Conservation (phyloP, 768 basidiomycete species). For the Serendipita vermifera region DNA sequence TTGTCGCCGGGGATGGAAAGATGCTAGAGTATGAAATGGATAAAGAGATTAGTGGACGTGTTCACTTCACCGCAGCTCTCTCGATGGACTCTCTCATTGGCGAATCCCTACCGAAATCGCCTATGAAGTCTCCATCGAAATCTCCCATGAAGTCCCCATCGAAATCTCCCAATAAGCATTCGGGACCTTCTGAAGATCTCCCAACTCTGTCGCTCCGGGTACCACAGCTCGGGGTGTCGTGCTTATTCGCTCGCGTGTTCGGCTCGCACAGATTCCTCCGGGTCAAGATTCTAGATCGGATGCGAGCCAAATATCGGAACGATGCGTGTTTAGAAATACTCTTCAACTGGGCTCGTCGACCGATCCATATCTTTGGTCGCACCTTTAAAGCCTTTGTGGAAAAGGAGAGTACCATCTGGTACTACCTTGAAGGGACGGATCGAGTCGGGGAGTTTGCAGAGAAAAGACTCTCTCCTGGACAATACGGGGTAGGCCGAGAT, state of each 20-base stretch:
- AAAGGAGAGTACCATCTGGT: not conserved
- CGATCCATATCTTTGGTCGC: not conserved
- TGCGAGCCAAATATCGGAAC: not conserved
- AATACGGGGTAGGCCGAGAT: not conserved
- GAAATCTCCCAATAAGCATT: not conserved
- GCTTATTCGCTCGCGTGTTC: not conserved
- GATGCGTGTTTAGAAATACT: not conserved
- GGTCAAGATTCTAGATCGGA: not conserved
- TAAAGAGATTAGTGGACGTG: not conserved
- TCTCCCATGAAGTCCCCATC: not conserved
- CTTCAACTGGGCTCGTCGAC: not conserved
- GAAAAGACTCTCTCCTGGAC: not conserved
- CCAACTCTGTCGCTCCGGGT: not conserved
- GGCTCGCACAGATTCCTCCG: conserved; percentile 6
- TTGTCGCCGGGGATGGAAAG: not conserved
- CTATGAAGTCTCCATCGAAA: not conserved
- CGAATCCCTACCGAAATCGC: not conserved
- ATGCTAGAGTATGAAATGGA: not conserved
- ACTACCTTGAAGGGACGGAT: not conserved
- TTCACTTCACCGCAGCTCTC: not conserved
- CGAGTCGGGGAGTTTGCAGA: not conserved
- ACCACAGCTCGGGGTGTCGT: not conserved
- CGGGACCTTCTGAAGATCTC: no score
- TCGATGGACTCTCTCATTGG: not conserved
- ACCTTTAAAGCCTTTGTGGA: not conserved